Percentiles rank a stretch among this genome's conserved stretches.
These are phyloP conservation scores for Orobanche coerulescens DNA, from an alignment of 257 asterid species.

Conservation along the genomic window DNA sequence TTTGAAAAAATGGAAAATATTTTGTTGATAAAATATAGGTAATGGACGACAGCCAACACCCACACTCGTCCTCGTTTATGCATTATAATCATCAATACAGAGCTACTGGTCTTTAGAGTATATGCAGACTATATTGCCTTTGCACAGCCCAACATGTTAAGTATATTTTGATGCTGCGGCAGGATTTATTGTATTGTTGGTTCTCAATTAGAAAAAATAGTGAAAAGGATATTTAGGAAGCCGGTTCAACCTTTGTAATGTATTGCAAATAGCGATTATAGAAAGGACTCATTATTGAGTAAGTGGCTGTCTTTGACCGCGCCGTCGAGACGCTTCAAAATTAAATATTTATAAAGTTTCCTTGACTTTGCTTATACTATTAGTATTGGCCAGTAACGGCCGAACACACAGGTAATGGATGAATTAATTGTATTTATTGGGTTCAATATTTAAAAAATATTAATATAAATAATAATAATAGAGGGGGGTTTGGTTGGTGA, in stretches of 20 bases:
- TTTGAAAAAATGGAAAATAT: constrained; percentile 6
- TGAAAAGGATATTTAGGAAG: not conserved
- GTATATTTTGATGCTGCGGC: constrained; percentile 11
- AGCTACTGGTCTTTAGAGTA: constrained; percentile 39
- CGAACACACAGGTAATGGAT: too few species aligned
- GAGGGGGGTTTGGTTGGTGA: too few species aligned
- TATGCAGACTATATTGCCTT: constrained; percentile 8
- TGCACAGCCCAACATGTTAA: not conserved
- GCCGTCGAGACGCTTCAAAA: too few species aligned
- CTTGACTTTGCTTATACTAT: too few species aligned
- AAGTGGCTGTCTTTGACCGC: not conserved
- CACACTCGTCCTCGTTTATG: constrained; percentile 42
- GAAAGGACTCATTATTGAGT: not conserved
- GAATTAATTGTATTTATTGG: too few species aligned
- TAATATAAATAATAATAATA: too few species aligned
- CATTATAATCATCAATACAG: constrained; percentile 43
- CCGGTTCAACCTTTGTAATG: constrained; percentile 13
- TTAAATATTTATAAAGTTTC: too few species aligned
- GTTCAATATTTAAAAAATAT: too few species aligned
- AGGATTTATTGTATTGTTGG: constrained; percentile 2
- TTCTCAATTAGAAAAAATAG: not conserved
- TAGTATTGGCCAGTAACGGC: too few species aligned
- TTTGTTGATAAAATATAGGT: constrained; percentile 29
- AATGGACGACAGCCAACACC: constrained; percentile 40
- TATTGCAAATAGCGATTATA: constrained; percentile 9